Conservation (phyloP, 1,284 basidiomycete species). For the Cutaneotrichosporon sp. region DNA sequence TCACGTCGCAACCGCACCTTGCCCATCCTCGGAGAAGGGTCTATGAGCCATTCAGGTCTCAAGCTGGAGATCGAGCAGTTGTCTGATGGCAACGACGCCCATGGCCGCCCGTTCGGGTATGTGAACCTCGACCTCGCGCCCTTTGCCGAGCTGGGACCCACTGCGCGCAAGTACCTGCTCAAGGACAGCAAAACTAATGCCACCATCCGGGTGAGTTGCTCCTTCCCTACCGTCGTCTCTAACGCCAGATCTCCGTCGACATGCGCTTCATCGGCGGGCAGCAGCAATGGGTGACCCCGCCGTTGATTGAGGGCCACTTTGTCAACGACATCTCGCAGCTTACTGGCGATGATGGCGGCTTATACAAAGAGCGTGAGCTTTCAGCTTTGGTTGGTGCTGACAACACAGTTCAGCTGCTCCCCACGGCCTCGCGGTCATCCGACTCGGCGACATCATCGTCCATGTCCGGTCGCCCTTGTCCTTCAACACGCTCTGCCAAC, state of each 20-base stretch:
- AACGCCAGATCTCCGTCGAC: slow-evolving; percentile 43
- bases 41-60: slow-evolving; percentile 42
- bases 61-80: slow-evolving; percentile 34
- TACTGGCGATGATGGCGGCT: slow-evolving; percentile 16
- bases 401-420: slow-evolving; percentile 27
- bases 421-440: slow-evolving; percentile 29
- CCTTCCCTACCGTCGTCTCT: slow-evolving; percentile 3
- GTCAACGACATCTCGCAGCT: slow-evolving; percentile 37
- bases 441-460: slow-evolving; percentile 18
- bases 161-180: slow-evolving; percentile 48
- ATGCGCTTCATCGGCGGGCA: slow-evolving; percentile 48
- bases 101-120: slow-evolving; percentile 34
- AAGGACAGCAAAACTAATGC: slow-evolving; percentile 51
- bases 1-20: slow-evolving; percentile 10
- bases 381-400: neutral
- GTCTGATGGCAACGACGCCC: neutral
- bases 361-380: slow-evolving; percentile 32
- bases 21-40: slow-evolving; percentile 43
- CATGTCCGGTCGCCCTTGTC: neutral
- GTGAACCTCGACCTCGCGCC: slow-evolving; percentile 53
- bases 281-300: slow-evolving; percentile 42
- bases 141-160: slow-evolving; percentile 47
- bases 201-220: slow-evolving; percentile 43
- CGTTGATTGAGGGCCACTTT: slow-evolving; percentile 45
- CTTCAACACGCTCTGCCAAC: slow-evolving; percentile 7